Conservation (phyloP, 495 filamentous ascomycete species). For the Hypoxylon rickii region DNA sequence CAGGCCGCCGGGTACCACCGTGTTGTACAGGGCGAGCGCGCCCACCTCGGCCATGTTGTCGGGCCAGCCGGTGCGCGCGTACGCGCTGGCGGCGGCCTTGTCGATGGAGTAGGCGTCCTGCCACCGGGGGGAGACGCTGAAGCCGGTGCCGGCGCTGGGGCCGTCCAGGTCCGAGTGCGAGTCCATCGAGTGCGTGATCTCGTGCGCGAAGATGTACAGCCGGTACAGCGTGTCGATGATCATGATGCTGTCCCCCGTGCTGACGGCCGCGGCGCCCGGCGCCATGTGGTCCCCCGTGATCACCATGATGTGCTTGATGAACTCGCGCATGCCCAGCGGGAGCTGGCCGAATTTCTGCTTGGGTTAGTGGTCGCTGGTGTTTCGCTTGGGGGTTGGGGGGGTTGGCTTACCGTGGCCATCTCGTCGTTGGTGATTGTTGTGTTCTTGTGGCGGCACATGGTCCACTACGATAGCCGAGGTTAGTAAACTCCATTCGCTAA, state of each 20-base stretch:
- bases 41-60: slow-evolving; percentile 44
- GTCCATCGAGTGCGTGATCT: slow-evolving; percentile 40
- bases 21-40: slow-evolving; percentile 35
- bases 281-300: slow-evolving; percentile 6
- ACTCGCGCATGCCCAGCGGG: slow-evolving; percentile 40
- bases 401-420: slow-evolving; percentile 9
- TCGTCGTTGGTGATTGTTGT: slow-evolving; percentile 25
- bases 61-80: slow-evolving; percentile 28
- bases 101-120: slow-evolving; percentile 34
- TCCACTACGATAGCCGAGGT: slow-evolving; percentile 24
- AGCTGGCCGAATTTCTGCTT: slow-evolving; percentile 36
- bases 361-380: not conserved
- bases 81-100: slow-evolving; percentile 30
- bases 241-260: slow-evolving; percentile 4
- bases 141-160: slow-evolving; percentile 6
- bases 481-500: not conserved
- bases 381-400: not conserved
- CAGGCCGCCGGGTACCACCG: slow-evolving; percentile 39
- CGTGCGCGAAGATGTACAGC: slow-evolving; percentile 35
- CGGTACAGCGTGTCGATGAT: not conserved
- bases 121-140: slow-evolving; percentile 33
- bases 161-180: slow-evolving; percentile 21
- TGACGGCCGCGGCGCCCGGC: not conserved
- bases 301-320: slow-evolving; percentile 27
- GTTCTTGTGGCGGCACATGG: slow-evolving; percentile 40